Conservation (phyloP, 306 rosid species). For the Quercus ilex region DNA sequence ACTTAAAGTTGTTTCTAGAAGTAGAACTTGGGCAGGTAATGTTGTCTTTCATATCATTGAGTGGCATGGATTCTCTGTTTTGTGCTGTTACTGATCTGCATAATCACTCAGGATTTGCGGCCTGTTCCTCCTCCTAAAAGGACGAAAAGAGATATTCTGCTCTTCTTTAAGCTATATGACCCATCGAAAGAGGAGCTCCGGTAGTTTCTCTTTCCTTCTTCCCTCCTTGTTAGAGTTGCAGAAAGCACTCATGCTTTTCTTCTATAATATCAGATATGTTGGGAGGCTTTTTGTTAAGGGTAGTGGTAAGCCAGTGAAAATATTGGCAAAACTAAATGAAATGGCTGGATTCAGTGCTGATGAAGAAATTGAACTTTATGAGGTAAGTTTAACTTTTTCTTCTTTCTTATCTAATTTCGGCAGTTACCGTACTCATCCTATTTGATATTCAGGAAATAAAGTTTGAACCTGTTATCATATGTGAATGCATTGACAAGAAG, state of each 20-base stretch:
- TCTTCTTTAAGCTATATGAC: background rate
- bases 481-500: conserved; percentile 52
- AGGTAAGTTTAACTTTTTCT: conserved; percentile 27
- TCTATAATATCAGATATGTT: conserved; percentile 22
- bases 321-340: conserved; percentile 41
- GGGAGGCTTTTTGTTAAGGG: conserved; percentile 51
- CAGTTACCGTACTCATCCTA: background rate
- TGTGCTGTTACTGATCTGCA: conserved; percentile 1
- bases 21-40: conserved; percentile 42
- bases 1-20: conserved; percentile 39
- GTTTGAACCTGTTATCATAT: conserved; percentile 54
- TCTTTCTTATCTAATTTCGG: background rate
- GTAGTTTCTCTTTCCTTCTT: conserved; percentile 6
- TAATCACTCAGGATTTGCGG: conserved; percentile 21
- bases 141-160: background rate
- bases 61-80: background rate
- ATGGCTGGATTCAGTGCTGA: conserved; percentile 51
- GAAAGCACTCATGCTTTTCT: background rate
- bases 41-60: background rate
- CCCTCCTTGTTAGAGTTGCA: background rate
- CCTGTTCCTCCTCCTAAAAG: background rate
- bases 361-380: conserved; percentile 53
- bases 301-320: conserved; percentile 40
- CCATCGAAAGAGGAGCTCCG: conserved; percentile 24
- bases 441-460: conserved; percentile 42